Evolutionary conservation across 2,329 filamentous ascomycete species (phyloP), one percentile per base, ranked within the genome.

Genomic region (Cryphonectria japonica): DNA sequence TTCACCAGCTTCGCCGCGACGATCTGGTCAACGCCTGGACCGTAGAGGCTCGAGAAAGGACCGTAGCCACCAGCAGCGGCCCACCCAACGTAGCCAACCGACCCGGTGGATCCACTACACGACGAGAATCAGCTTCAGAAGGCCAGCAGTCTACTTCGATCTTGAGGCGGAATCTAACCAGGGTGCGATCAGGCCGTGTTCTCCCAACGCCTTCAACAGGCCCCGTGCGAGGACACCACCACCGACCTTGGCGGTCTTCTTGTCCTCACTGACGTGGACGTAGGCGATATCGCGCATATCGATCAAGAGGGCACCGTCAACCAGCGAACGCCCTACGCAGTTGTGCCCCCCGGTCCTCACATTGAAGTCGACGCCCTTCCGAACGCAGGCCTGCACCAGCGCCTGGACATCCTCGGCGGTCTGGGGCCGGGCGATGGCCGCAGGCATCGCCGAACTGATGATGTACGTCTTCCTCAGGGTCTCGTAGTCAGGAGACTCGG

Each of bases 1-100:
- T 75, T 74, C 39, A 79, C 77, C 3, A 80, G 67, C 54, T 71
- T 75, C 7, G 77, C 79, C 0, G 75, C 77, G 1, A 82, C 54
- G 22, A 83, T 81, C 72, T 82, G 79, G 69, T 83, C 81, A 11
- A 77, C 77, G 0, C 80, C 80, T 0, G 82, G 68, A 3, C 81
- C 81, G 68, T 74, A 78, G 1, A 66, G 60, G 0, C 74, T 71
- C 2, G 75, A 74, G 32, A 79, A 76, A 0, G 76, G 73, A 2
- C 80, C 81, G 69, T 82, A 82, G 1, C 80, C 80, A 6, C 80
- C 81, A 11, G 76, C 75, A 11, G 75, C 78, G 11, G 78, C 77
- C 80, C 81, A 83, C 1, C 80, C 79, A 1, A 78, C 75, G 54
- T 78, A 81, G 9, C 80, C 81, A 2, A 82, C 78, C 26, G 65